Evolutionary conservation across 2,329 filamentous ascomycete species (phyloP), one percentile per base, ranked within the genome.

Genomic region (Botrytis squamosa): DNA sequence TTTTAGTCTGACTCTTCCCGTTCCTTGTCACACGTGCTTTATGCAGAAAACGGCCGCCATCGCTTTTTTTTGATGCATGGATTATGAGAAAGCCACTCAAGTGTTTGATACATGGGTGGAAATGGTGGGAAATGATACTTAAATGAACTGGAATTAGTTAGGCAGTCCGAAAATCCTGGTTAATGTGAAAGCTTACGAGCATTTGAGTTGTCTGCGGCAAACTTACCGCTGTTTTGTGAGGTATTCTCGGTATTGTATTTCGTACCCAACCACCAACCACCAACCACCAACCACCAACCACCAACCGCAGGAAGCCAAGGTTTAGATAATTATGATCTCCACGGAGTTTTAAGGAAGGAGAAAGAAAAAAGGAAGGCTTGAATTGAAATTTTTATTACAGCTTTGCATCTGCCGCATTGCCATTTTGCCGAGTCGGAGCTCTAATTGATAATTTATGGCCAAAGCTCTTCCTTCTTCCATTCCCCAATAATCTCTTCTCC

Each of bases 401-500:
- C 12, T 33, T 9, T 36, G 25, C 8, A 52, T n/a, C 12, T 67
- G 33, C 44, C 22, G 33, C 29, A 67, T 10, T 38, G 12, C 12
- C 16, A 52, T 67, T 38, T 40, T 38, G 63, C 36, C 52, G 25
- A 42, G 38, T 12, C 49, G 52, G 40, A 72, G 49, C 49, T 71
- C 46, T 49, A 40, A 57, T 22, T 29, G 33, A 33, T 36, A n/a
- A 40, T 42, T 66, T 68, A 80, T 38, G 81, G 81, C 80, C 80
- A 81, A 36, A 80, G 74, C 73, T 83, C 82, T 74, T 81, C 78
- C 63, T 77, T 79, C 72, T 77, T 81, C 89, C 89, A 91, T 66
- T 88, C 81, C 75, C 89, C 87, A 65, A 84, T 81, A 75, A 84
- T 83, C 63, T 84, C 84, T 87, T 88, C 91, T 72, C 82, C 82